A percentile compares a stretch with the other conserved stretches of the same genome.
Conservation (phyloP, 1,284 basidiomycete genomes). For the Melanopsichium pennsylvanicum region DNA sequence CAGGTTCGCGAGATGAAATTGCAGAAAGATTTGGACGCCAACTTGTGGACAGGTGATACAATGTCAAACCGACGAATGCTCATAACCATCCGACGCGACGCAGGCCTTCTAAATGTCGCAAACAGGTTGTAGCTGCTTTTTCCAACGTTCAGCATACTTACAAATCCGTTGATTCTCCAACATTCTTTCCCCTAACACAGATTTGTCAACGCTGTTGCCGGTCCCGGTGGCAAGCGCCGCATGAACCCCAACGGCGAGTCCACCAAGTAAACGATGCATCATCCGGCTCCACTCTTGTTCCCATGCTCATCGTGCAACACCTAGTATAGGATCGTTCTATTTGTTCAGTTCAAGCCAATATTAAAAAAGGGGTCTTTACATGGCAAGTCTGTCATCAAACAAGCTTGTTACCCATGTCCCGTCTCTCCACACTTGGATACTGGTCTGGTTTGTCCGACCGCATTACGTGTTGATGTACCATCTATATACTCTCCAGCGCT, state of each 20-base stretch:
- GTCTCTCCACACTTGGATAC: constrained; percentile 6
- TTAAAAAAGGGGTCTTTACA: constrained; percentile 9
- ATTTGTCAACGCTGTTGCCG: constrained; percentile 92
- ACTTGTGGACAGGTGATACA: too few relatives aligned
- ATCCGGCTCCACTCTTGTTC: neutral
- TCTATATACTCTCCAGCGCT: constrained; percentile 1
- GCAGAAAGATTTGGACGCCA: too few relatives aligned
- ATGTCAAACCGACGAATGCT: too few relatives aligned
- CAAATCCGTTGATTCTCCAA: neutral
- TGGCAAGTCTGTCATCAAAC: too few relatives aligned
- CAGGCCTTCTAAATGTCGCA: too few relatives aligned
- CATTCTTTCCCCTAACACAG: constrained; percentile 66
- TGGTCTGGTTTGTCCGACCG: constrained; percentile 7
- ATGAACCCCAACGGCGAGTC: constrained; percentile 71
- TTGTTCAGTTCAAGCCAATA: constrained; percentile 6
- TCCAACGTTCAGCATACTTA: neutral
- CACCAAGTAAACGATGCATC: constrained; percentile 29
- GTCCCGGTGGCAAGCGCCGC: constrained; percentile 90
- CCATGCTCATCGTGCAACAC: constrained; percentile 4
- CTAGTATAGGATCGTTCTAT: constrained; percentile 13
- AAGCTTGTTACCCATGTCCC: neutral
- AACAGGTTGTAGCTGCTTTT: neutral
- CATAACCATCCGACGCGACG: too few relatives aligned
- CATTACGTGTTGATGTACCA: constrained; percentile 11
- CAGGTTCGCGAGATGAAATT: too few relatives aligned